Conservation (phyloP, 2,329 filamentous ascomycete species). For the Fonsecaea pugnacius region DNA sequence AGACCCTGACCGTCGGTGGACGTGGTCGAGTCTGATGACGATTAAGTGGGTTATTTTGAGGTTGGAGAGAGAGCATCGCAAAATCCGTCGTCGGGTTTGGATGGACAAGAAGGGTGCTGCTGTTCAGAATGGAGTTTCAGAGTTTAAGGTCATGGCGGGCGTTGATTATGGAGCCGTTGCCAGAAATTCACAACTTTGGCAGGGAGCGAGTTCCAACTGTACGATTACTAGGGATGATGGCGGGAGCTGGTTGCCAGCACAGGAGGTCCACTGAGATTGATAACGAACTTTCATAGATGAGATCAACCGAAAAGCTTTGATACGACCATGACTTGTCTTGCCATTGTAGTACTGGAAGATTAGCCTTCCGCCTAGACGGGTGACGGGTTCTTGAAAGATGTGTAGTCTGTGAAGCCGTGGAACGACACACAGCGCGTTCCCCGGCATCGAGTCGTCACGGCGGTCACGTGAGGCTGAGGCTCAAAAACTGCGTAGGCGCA, state of each 20-base stretch:
- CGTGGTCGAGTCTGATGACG: constrained; percentile 54
- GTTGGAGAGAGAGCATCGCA: constrained; percentile 46
- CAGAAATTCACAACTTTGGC: constrained; percentile 50
- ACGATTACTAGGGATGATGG: constrained; percentile 25
- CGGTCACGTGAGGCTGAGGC: too few species aligned
- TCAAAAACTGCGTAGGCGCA: too few species aligned
- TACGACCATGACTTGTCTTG: neutral
- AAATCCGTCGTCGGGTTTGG: constrained; percentile 40
- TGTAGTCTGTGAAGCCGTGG: too few species aligned
- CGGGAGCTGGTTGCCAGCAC: constrained; percentile 29
- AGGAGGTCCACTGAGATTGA: constrained; percentile 32
- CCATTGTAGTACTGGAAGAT: too few species aligned
- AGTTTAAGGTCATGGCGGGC: constrained; percentile 37
- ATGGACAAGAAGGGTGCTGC: constrained; percentile 3
- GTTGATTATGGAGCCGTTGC: constrained; percentile 44
- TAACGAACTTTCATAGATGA: constrained; percentile 24
- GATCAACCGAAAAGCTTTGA: constrained; percentile 26
- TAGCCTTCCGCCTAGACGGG: neutral
- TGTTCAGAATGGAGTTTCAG: constrained; percentile 18
- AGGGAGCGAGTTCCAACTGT: constrained; percentile 27
- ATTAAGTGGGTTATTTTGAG: constrained; percentile 52
- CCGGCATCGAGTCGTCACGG: too few species aligned
- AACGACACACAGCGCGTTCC: too few species aligned
- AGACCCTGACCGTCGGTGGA: constrained; percentile 43
- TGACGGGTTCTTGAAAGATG: too few species aligned